These are phyloP conservation scores for Rhodocollybia butyracea DNA, from an alignment of 768 basidiomycete species.

Conservation along the genomic window DNA sequence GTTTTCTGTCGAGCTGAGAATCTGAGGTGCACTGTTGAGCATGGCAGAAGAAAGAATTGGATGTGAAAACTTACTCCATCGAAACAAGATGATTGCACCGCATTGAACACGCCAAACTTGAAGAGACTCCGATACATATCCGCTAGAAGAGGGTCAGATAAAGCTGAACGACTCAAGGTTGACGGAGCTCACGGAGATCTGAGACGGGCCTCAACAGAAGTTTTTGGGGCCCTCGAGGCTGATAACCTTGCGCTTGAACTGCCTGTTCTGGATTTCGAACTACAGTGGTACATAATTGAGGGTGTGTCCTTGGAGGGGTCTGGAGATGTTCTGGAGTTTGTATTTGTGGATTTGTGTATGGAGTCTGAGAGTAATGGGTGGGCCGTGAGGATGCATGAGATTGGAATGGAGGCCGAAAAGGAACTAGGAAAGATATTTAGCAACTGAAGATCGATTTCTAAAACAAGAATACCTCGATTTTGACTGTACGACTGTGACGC, in stretches of 20 bases:
- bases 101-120: constrained; percentile 90
- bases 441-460: neutral
- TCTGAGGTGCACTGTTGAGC: constrained; percentile 31
- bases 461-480: neutral
- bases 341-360: neutral
- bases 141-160: constrained; percentile 41
- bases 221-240: constrained; percentile 35
- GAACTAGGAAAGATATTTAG: neutral
- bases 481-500: neutral
- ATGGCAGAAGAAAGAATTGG: neutral
- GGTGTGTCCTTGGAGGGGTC: neutral
- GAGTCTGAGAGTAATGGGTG: neutral
- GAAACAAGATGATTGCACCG: constrained; percentile 83
- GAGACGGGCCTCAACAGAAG: constrained; percentile 67
- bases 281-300: neutral
- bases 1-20: constrained; percentile 58
- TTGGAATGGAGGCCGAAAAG: neutral
- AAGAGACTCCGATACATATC: constrained; percentile 79
- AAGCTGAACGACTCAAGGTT: neutral
- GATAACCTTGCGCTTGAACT: constrained; percentile 1
- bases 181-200: constrained; percentile 66
- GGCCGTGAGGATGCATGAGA: neutral
- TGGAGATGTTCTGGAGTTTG: neutral
- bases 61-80: constrained; percentile 49
- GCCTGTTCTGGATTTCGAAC: neutral